Evolutionary conservation across 345 rosid genomes (phyloP).

Genomic region (Kernera saxatilis): DNA sequence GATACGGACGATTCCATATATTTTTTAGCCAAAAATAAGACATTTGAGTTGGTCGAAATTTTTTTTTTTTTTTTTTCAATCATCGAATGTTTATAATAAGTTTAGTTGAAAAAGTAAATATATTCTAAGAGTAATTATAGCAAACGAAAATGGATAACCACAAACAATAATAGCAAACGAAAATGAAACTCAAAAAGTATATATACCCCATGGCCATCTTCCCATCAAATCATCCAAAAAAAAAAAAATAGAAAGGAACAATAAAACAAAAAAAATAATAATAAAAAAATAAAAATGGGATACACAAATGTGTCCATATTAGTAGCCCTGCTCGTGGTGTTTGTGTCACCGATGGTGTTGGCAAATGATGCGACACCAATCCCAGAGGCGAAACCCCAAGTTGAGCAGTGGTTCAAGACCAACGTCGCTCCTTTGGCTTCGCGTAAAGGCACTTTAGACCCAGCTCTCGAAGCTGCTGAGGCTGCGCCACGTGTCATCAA

Average conservation of each 20-base stretch:
- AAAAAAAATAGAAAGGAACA: neutral
- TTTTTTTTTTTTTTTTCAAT: neutral
- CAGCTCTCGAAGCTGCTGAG: slow-evolving; percentile 45
- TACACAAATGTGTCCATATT: slow-evolving; percentile 21
- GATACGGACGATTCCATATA: too few relatives aligned
- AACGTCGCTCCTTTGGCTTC: slow-evolving; percentile 25
- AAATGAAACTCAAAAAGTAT: slow-evolving; percentile 4
- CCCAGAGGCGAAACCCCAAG: slow-evolving; percentile 29
- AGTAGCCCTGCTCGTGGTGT: slow-evolving; percentile 12
- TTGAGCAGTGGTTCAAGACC: slow-evolving; percentile 37
- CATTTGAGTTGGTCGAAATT: neutral
- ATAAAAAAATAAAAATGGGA: slow-evolving; percentile 9
- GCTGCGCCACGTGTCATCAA: slow-evolving; percentile 30
- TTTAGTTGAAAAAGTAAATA: neutral
- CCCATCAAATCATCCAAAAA: neutral
- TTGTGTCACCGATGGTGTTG: slow-evolving; percentile 14
- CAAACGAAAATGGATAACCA: slow-evolving; percentile 10
- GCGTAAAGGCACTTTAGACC: slow-evolving; percentile 41
- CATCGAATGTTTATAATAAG: neutral
- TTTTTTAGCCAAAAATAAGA: neutral
- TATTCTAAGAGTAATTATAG: neutral
- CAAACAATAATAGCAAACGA: slow-evolving; percentile 21
- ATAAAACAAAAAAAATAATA: neutral
- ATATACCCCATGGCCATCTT: neutral
- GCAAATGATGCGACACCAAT: slow-evolving; percentile 30